These are phyloP conservation scores for Graphium sp. DNA, from an alignment of 2,329 filamentous ascomycete genomes.

Conservation along the genomic window DNA sequence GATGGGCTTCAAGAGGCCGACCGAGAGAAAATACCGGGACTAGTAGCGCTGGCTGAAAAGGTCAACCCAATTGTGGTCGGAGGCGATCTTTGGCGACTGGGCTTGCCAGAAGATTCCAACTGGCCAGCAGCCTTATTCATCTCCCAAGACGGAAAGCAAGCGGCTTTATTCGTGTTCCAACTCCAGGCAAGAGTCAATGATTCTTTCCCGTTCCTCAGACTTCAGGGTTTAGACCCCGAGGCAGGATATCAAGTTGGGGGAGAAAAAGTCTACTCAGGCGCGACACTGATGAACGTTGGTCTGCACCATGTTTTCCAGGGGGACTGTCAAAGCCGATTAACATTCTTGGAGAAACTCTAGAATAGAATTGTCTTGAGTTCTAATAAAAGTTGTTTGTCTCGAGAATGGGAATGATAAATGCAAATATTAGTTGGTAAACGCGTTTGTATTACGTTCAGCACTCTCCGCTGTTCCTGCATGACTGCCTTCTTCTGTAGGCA, in stretches of 20 bases:
- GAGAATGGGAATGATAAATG: too few species aligned
- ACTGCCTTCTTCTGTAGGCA: too few species aligned
- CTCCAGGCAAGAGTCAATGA: slow-evolving; percentile 33
- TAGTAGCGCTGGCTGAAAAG: slow-evolving; percentile 35
- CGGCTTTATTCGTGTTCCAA: slow-evolving; percentile 45
- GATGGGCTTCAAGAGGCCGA: slow-evolving; percentile 31
- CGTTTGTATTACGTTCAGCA: too few species aligned
- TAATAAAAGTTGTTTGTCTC: too few species aligned
- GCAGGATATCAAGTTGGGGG: slow-evolving; percentile 37
- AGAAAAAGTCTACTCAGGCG: slow-evolving; percentile 33
- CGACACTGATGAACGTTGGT: slow-evolving; percentile 45
- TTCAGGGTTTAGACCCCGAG: slow-evolving; percentile 37
- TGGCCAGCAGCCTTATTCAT: slow-evolving; percentile 46
- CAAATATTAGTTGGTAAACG: too few species aligned
- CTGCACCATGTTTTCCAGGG: slow-evolving; percentile 31
- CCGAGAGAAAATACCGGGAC: slow-evolving; percentile 28
- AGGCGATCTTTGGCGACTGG: slow-evolving; percentile 43
- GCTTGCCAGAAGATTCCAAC: slow-evolving; percentile 38
- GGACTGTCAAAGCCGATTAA: slow-evolving; percentile 40
- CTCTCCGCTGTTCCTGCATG: too few species aligned
- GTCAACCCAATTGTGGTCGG: slow-evolving; percentile 41
- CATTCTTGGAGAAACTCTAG: slow-evolving; percentile 29
- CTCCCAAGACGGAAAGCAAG: slow-evolving; percentile 27
- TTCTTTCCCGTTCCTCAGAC: slow-evolving; percentile 29
- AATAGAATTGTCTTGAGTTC: too few species aligned